Conservation (phyloP, 371 early-diverging fungal species). For the Mucor racemosus region DNA sequence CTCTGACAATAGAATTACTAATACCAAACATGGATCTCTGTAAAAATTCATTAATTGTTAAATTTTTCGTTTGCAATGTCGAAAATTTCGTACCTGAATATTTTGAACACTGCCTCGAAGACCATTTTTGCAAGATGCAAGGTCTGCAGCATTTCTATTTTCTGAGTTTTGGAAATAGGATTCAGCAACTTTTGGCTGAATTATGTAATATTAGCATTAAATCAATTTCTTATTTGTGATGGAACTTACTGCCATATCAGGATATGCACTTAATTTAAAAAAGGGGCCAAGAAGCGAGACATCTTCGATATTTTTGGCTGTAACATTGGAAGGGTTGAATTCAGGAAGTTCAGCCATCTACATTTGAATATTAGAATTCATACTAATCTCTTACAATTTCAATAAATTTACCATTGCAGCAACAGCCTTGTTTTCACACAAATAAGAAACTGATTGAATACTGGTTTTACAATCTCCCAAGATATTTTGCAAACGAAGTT, state of each 20-base stretch:
- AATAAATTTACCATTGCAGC: slow-evolving; percentile 54
- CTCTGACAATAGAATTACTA: slow-evolving; percentile 74
- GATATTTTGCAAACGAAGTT: slow-evolving; percentile 50
- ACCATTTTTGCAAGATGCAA: slow-evolving; percentile 64
- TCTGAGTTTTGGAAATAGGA: slow-evolving; percentile 65
- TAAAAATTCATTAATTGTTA: background rate
- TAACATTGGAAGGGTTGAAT: slow-evolving; percentile 64
- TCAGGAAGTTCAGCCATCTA: slow-evolving; percentile 58
- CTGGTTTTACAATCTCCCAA: slow-evolving; percentile 63
- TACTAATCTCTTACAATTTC: background rate
- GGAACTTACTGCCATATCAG: slow-evolving; percentile 53
- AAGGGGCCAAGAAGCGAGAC: slow-evolving; percentile 79
- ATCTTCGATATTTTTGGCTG: slow-evolving; percentile 67
- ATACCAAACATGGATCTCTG: slow-evolving; percentile 68
- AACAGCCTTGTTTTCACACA: slow-evolving; percentile 58
- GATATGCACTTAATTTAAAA: slow-evolving; percentile 65
- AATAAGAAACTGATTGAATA: slow-evolving; percentile 47
- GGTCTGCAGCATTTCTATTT: slow-evolving; percentile 56
- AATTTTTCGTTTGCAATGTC: background rate
- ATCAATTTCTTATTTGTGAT: too few relatives aligned
- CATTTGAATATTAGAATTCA: background rate
- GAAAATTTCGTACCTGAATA: slow-evolving; percentile 52
- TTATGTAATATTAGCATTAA: slow-evolving; percentile 8
- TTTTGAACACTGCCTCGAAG: slow-evolving; percentile 72
- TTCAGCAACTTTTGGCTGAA: slow-evolving; percentile 67